These are phyloP conservation scores for Heliamphora pulchella DNA, from an alignment of 179 eudicot genomes.

Conservation along the genomic window DNA sequence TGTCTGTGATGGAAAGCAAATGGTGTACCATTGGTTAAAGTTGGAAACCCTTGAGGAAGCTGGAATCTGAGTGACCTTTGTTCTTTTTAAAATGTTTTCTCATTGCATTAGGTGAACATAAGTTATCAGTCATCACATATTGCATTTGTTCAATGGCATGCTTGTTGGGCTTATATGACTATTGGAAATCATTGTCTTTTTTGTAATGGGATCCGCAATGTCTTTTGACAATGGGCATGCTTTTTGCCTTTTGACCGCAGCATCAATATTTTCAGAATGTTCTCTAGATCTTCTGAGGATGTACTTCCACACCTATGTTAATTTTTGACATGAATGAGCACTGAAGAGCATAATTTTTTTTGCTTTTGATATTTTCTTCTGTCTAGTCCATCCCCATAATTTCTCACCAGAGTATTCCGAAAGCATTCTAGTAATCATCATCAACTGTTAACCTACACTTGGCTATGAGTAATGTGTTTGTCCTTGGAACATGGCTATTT, in stretches of 20 bases:
- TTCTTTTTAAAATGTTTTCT: not conserved
- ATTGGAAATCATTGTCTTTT: not conserved
- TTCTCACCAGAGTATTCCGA: not conserved
- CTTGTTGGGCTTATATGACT: not conserved
- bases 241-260: too few relatives aligned
- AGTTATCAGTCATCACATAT: not conserved
- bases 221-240: too few relatives aligned
- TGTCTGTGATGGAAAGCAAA: too few relatives aligned
- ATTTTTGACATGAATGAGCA: too few relatives aligned
- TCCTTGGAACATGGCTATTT: constrained; percentile 10
- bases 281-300: too few relatives aligned
- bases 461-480: constrained; percentile 8
- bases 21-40: not conserved
- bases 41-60: not conserved
- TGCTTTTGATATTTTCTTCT: not conserved
- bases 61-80: not conserved
- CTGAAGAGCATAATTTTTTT: constrained; percentile 5
- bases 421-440: not conserved
- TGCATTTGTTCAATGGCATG: not conserved
- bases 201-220: not conserved
- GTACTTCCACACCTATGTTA: too few relatives aligned
- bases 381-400: not conserved
- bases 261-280: too few relatives aligned
- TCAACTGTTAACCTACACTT: constrained; percentile 1
- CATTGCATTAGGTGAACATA: not conserved